A percentile compares a stretch with the other conserved stretches of the same genome.
Conservation (phyloP, 495 filamentous ascomycete genomes). For the Jackrogersella multiformis region DNA sequence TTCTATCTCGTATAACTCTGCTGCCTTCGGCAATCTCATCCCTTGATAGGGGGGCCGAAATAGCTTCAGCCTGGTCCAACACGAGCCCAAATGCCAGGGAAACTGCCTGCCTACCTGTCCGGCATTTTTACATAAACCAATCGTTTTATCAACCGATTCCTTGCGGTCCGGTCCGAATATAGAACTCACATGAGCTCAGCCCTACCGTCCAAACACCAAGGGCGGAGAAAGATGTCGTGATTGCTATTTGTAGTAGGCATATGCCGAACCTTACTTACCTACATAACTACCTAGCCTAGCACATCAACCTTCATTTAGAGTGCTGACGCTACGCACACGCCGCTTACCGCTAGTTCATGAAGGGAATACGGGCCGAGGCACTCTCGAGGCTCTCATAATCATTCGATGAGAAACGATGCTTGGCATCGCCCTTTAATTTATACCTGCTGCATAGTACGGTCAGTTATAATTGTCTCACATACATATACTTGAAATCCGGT, state of each 20-base stretch:
- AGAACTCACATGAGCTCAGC: constrained; percentile 27
- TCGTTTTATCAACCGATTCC: not conserved
- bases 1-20: constrained; percentile 14
- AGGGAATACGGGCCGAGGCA: constrained; percentile 18
- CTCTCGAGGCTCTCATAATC: not conserved
- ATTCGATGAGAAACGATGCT: constrained; percentile 23
- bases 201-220: constrained; percentile 19
- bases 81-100: not conserved
- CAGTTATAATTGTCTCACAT: constrained; percentile 2
- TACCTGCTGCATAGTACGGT: not conserved
- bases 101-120: not conserved
- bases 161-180: constrained; percentile 32
- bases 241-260: constrained; percentile 6
- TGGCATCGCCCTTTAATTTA: constrained; percentile 19
- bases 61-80: constrained; percentile 2
- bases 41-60: constrained; percentile 27
- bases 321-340: constrained; percentile 23
- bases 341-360: constrained; percentile 10
- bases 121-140: constrained; percentile 9
- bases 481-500: constrained; percentile 2
- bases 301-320: constrained; percentile 25
- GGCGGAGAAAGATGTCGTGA: not conserved
- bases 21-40: constrained; percentile 10
- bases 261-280: constrained; percentile 15
- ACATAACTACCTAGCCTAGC: too few relatives aligned